phyloP scores from a whole-genome alignment of 768 basidiomycete species.

The Krasilnikovozyma curviuscula region DNA sequence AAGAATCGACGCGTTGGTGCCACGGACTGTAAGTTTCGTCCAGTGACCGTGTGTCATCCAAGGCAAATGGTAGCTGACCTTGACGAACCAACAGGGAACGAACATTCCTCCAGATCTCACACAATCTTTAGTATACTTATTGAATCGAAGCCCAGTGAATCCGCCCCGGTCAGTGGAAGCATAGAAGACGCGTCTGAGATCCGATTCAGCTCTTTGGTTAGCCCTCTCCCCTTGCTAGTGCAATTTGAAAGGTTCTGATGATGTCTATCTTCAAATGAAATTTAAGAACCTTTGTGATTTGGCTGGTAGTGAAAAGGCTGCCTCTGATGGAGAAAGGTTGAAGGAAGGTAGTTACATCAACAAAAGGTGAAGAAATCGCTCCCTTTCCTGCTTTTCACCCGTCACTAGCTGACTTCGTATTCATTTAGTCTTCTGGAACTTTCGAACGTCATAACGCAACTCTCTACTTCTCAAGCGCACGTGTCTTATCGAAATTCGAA shows the following conservation, averaged over 20 bases:
- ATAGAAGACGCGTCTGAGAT: conserved; percentile 21
- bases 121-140: conserved; percentile 26
- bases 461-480: conserved; percentile 14
- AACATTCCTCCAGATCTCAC: conserved; percentile 25
- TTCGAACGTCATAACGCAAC: conserved; percentile 23
- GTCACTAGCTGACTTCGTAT: not conserved
- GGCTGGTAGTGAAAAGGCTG: conserved; percentile 27
- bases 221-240: not conserved
- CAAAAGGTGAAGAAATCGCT: conserved; percentile 17
- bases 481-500: conserved; percentile 28
- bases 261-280: not conserved
- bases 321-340: conserved; percentile 23
- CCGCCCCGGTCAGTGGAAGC: conserved; percentile 14
- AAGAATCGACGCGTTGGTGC: conserved; percentile 5
- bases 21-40: too few species aligned
- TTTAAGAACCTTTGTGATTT: conserved; percentile 20
- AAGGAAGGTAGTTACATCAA: conserved; percentile 28
- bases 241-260: not conserved
- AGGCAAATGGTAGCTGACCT: too few species aligned
- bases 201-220: conserved; percentile 21
- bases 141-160: conserved; percentile 15
- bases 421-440: conserved; percentile 20
- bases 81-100: too few species aligned
- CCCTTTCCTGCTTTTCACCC: not conserved
- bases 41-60: too few species aligned